These are phyloP conservation scores for Dictyostelium purpureum DNA, from an alignment of 78 protist species.

Conservation along the genomic window DNA sequence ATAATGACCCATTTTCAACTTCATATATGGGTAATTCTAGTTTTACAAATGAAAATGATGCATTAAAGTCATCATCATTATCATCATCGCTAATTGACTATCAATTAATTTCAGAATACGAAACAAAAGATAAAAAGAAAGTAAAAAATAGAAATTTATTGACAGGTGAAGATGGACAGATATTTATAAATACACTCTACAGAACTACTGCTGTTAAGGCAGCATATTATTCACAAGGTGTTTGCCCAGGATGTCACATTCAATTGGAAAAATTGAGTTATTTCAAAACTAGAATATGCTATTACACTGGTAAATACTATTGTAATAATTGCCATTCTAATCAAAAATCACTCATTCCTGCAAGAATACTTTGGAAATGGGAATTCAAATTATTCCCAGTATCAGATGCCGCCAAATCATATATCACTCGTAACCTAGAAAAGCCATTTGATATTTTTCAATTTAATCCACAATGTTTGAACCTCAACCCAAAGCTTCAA, in stretches of 20 bases:
- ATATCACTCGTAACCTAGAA: not conserved
- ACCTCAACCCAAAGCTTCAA: not conserved
- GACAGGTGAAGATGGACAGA: constrained; percentile 45
- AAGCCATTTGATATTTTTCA: constrained; percentile 40
- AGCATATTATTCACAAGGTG: not conserved
- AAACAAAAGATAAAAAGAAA: not conserved
- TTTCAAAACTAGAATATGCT: constrained; percentile 59
- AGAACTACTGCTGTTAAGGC: not conserved
- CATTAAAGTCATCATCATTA: not conserved
- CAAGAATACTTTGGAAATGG: constrained; percentile 39
- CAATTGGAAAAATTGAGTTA: constrained; percentile 47
- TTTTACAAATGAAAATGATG: not conserved
- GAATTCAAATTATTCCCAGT: constrained; percentile 61
- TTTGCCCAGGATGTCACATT: constrained; percentile 51
- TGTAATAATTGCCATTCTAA: constrained; percentile 43
- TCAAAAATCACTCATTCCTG: constrained; percentile 23
- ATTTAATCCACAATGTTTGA: constrained; percentile 26
- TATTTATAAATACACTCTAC: constrained; percentile 6
- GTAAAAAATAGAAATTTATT: constrained; percentile 22
- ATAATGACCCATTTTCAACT: not conserved
- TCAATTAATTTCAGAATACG: not conserved
- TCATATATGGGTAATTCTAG: not conserved
- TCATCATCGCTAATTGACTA: not conserved
- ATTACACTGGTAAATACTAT: constrained; percentile 63
- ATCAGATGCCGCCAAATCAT: constrained; percentile 5